phyloP scores from a whole-genome alignment of 257 asterid species.

The Ligustrum vulgare region DNA sequence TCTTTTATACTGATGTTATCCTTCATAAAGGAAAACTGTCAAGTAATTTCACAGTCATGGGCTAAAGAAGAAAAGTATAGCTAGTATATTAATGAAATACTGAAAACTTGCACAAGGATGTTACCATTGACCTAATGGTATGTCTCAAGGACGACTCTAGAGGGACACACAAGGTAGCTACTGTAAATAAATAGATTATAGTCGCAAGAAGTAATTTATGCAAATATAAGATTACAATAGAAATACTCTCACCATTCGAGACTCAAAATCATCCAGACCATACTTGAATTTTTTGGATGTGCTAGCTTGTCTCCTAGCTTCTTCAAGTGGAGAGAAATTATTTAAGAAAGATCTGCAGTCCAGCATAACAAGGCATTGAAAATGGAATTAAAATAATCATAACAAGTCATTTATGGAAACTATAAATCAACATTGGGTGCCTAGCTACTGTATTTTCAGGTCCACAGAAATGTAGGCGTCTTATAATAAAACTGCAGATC shows the following conservation, averaged over 20 bases:
- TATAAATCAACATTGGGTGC: slow-evolving; percentile 16
- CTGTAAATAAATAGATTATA: not conserved
- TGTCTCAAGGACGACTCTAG: slow-evolving; percentile 7
- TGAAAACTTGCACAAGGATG: not conserved
- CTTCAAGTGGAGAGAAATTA: slow-evolving; percentile 46
- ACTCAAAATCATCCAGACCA: slow-evolving; percentile 40
- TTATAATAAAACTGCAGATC: no score
- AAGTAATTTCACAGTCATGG: slow-evolving; percentile 20
- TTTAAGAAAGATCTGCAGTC: slow-evolving; percentile 52
- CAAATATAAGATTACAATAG: slow-evolving; percentile 16
- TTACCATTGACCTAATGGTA: slow-evolving; percentile 3
- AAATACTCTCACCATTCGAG: slow-evolving; percentile 52
- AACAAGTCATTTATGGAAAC: slow-evolving; percentile 11
- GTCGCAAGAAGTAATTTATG: slow-evolving; percentile 9
- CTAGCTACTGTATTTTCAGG: slow-evolving; percentile 8
- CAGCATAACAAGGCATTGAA: slow-evolving; percentile 31
- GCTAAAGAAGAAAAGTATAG: slow-evolving; percentile 10
- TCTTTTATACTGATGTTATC: slow-evolving; percentile 5
- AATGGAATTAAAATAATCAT: slow-evolving; percentile 18
- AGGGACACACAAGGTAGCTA: not conserved
- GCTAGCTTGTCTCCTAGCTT: slow-evolving; percentile 35
- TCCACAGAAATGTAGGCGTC: slow-evolving; percentile 18
- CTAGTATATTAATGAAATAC: not conserved
- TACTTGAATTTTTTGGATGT: slow-evolving; percentile 39
- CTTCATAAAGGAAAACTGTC: not conserved